Evolutionary conservation across 495 filamentous ascomycete species (phyloP).

Genomic region (Amphirosellinia nigrospora): DNA sequence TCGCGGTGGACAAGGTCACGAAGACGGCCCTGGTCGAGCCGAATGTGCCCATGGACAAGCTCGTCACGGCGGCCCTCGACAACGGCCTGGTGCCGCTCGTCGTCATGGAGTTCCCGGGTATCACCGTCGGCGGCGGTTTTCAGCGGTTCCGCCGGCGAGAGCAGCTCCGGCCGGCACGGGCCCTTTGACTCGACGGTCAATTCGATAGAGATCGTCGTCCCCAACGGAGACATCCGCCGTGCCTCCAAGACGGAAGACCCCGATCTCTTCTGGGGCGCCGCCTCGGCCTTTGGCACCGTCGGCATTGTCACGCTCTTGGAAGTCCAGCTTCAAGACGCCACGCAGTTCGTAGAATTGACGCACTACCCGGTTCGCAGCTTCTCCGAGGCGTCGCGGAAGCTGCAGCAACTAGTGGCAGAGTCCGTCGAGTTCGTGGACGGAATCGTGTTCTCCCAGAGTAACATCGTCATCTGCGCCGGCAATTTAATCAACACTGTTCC

Average conservation of each 20-base stretch:
- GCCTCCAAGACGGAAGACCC: constrained; percentile 45
- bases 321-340: constrained; percentile 57
- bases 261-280: constrained; percentile 64
- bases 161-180: constrained; percentile 64
- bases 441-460: constrained; percentile 55
- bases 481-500: constrained; percentile 48
- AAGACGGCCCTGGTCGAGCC: constrained; percentile 64
- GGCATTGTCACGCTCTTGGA: constrained; percentile 65
- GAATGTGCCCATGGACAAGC: constrained; percentile 67
- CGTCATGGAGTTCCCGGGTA: constrained; percentile 70
- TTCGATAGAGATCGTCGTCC: constrained; percentile 64
- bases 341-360: constrained; percentile 57
- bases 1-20: constrained; percentile 53
- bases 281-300: constrained; percentile 63
- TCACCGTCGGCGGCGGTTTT: constrained; percentile 72
- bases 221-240: constrained; percentile 55
- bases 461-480: constrained; percentile 60
- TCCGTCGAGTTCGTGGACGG: constrained; percentile 55
- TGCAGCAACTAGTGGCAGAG: constrained; percentile 38
- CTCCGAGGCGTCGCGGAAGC: constrained; percentile 36
- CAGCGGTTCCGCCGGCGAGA: constrained; percentile 66
- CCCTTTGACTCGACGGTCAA: constrained; percentile 64
- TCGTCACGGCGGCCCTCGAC: constrained; percentile 58
- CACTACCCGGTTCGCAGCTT: constrained; percentile 53
- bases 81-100: constrained; percentile 62